Evolutionary conservation across 257 asterid species (phyloP).

Genomic region (Misopates orontium): DNA sequence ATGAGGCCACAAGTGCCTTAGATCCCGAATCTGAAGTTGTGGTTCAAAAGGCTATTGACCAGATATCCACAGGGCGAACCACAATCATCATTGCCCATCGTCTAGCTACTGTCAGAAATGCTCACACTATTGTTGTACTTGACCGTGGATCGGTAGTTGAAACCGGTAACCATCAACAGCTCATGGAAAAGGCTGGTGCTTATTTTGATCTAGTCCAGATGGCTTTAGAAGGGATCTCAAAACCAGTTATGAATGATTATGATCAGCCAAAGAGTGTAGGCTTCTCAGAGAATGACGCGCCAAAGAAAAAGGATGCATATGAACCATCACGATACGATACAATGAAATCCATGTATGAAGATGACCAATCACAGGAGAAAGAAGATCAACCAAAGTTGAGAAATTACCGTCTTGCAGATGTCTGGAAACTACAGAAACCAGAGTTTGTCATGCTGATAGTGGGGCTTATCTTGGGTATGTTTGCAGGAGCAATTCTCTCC

Average conservation of each 20-base stretch:
- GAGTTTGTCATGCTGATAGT: conserved; percentile 44
- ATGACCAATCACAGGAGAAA: conserved; percentile 23
- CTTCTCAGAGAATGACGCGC: conserved; percentile 20
- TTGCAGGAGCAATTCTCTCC: conserved; percentile 86
- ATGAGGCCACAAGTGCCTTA: conserved; percentile 88
- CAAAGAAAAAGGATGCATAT: conserved; percentile 28
- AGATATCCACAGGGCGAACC: conserved; percentile 65
- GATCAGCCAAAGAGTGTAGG: conserved; percentile 31
- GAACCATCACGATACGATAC: conserved; percentile 45
- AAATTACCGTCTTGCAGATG: conserved; percentile 51
- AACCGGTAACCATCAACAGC: conserved; percentile 64
- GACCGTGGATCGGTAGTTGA: conserved; percentile 68
- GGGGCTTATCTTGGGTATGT: conserved; percentile 57
- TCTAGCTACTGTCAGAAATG: conserved; percentile 72
- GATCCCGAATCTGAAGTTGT: conserved; percentile 67
- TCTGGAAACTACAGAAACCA: conserved; percentile 68
- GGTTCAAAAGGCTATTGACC: conserved; percentile 78
- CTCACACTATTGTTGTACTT: conserved; percentile 64
- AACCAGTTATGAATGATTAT: conserved; percentile 26
- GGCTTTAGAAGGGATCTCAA: conserved; percentile 62
- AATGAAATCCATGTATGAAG: conserved; percentile 36
- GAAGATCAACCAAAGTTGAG: conserved; percentile 29
- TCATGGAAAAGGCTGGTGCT: conserved; percentile 58
- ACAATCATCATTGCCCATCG: conserved; percentile 75
- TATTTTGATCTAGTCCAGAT: conserved; percentile 69